Base-by-base conservation (phyloP, 805 yeast species). In the Candida quercuum region DNA sequence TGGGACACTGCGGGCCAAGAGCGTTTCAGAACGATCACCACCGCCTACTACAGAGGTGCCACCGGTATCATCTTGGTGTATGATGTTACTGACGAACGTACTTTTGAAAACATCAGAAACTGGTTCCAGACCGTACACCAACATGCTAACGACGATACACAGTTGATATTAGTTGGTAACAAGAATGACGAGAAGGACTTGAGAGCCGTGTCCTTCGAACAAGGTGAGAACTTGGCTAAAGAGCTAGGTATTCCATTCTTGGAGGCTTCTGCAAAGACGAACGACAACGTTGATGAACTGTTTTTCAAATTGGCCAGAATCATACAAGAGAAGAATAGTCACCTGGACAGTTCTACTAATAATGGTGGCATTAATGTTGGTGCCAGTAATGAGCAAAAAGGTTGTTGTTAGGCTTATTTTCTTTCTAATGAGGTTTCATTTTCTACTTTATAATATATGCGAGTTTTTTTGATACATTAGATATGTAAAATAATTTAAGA, bases 1-100 rank as follows among this genome's bases (percentile, higher is more conserved):
- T 84, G 96, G 96, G 96, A 88, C 60, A 88, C 96, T 28, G 96
- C 96, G 1, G 96, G 96, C n/a, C 96, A 88, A 66, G 96, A 88
- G 61, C 73, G 96, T 56, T 88, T 88, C 68, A 77, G 96, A 66
- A 86, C 96, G 29, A 88, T 88, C 66, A 89, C 93, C 34, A 83
- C 93, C n/a, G 91, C 94, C 1, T 85, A 85, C 63, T 85, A 85
- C 64, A 77, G 94, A 62, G 94, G 94, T 40, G 93, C 94, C 40
- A 81, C 82, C 80, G 94, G 94, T 46, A 84, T 85, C 53, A 80
- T 84, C 35, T 72, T 85, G 54, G 88, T 85, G 26, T 85, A 84
- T 59, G 94, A 85, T 60, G 91, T 84, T 33, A 79, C 88, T 15
- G 93, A 85, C 57, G 91, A 89, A 57, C 81, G 91, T 63, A 85